Evolutionary conservation across 768 basidiomycete species (phyloP).

Genomic region (Lactifluus volemus): DNA sequence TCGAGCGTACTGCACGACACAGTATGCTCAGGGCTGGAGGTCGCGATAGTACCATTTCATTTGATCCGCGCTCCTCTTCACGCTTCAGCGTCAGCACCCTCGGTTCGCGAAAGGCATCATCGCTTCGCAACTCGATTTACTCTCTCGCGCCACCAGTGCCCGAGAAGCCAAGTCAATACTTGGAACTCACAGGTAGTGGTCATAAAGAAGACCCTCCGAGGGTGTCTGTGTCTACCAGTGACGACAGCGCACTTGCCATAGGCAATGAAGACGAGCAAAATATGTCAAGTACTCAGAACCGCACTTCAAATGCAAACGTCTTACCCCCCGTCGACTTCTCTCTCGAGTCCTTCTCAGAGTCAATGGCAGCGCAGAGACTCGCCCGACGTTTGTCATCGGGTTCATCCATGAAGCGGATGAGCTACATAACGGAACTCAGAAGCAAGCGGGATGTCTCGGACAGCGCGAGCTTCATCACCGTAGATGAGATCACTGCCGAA

Average conservation of each 20-base stretch:
- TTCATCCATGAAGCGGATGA: conserved; percentile 52
- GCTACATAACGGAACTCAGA: conserved; percentile 73
- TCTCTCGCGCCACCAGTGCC: conserved; percentile 30
- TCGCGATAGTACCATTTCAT: conserved; percentile 40
- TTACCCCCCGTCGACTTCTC: conserved; percentile 75
- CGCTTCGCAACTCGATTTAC: conserved; percentile 40
- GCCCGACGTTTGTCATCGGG: conserved; percentile 35
- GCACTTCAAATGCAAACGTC: conserved; percentile 41
- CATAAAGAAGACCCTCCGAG: conserved; percentile 47
- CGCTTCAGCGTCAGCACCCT: conserved; percentile 58
- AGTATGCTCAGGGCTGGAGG: conserved; percentile 70
- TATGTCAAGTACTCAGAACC: conserved; percentile 21
- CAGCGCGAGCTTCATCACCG: conserved; percentile 86
- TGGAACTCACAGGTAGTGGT: conserved; percentile 19
- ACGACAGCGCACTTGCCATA: conserved; percentile 58
- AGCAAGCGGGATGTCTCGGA: conserved; percentile 80
- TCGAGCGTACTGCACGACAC: conserved; percentile 81
- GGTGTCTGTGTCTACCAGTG: conserved; percentile 68
- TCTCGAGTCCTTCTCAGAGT: conserved; percentile 72
- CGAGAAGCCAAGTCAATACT: conserved; percentile 19
- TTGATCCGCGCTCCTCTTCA: conserved; percentile 39
- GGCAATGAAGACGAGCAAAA: conserved; percentile 39
- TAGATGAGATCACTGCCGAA: conserved; percentile 96
- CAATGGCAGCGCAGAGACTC: conserved; percentile 38
- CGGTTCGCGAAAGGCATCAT: conserved; percentile 33